phyloP scores from a whole-genome alignment of 108 stramenopile genomes.

The Bacterosira constricta region DNA sequence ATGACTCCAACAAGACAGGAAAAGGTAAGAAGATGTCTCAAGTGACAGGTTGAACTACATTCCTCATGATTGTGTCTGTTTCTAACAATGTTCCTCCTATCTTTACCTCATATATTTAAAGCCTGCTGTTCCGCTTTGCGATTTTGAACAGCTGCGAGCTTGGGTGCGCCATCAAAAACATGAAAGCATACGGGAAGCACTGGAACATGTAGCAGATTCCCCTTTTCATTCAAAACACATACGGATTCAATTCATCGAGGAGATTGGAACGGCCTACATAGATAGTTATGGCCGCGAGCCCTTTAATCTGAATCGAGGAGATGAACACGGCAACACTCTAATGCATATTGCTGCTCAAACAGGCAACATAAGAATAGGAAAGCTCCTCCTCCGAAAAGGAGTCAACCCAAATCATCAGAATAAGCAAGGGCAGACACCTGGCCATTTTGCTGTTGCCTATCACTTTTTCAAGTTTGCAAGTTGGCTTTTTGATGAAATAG shows the following conservation, averaged over 20 bases:
- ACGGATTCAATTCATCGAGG: slow-evolving; percentile 66
- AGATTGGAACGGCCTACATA: slow-evolving; percentile 78
- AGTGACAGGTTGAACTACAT: too few relatives aligned
- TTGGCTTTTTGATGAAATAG: slow-evolving; percentile 72
- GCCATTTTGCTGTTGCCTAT: slow-evolving; percentile 87
- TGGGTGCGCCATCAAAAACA: slow-evolving; percentile 73
- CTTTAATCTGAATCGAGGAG: slow-evolving; percentile 75
- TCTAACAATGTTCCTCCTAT: background rate
- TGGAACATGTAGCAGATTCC: slow-evolving; percentile 60
- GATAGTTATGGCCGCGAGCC: slow-evolving; percentile 62
- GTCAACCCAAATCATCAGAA: slow-evolving; percentile 91
- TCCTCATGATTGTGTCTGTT: background rate
- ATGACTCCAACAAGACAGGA: slow-evolving; percentile 38
- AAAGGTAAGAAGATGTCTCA: slow-evolving; percentile 21
- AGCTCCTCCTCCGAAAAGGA: slow-evolving; percentile 75
- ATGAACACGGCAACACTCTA: slow-evolving; percentile 87
- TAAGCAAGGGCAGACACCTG: slow-evolving; percentile 79
- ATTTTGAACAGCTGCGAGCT: slow-evolving; percentile 39
- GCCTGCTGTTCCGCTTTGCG: slow-evolving; percentile 31
- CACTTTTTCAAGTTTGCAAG: slow-evolving; percentile 77
- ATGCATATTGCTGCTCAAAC: slow-evolving; percentile 81
- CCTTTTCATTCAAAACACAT: slow-evolving; percentile 57
- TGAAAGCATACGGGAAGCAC: slow-evolving; percentile 67
- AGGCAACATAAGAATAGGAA: slow-evolving; percentile 68
- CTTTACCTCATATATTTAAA: slow-evolving; percentile 4